These are phyloP conservation scores for Aspergillus mulundensis DNA, from an alignment of 495 filamentous ascomycete species.

Conservation along the genomic window DNA sequence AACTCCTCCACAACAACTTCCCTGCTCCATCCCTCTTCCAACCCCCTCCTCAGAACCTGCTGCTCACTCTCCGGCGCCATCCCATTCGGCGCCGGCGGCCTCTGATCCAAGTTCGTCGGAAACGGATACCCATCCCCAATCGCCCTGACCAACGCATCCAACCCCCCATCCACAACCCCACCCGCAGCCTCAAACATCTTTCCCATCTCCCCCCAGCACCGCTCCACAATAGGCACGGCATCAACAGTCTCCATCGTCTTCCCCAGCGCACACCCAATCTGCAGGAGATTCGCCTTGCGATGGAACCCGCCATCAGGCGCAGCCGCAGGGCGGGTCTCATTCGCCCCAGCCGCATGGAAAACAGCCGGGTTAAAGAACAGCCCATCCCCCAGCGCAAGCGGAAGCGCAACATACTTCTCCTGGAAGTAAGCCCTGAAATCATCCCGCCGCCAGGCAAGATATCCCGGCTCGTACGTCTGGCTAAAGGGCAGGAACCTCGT, in stretches of 20 bases:
- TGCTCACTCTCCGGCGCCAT: conserved; percentile 56
- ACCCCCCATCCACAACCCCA: conserved; percentile 18
- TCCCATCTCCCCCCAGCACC: conserved; percentile 36
- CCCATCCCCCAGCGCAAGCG: conserved; percentile 47
- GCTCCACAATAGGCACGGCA: conserved; percentile 37
- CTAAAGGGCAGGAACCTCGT: conserved; percentile 52
- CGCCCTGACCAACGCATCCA: conserved; percentile 41
- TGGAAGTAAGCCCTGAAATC: conserved; percentile 49
- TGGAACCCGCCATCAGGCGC: conserved; percentile 27
- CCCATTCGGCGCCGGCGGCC: conserved; percentile 44
- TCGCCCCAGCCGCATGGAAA: conserved; percentile 54
- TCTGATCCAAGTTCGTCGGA: conserved; percentile 51
- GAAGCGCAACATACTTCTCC: conserved; percentile 40
- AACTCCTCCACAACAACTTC: conserved; percentile 34
- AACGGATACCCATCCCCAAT: conserved; percentile 55
- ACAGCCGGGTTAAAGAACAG: conserved; percentile 56
- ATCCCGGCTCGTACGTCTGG: conserved; percentile 49
- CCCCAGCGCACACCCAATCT: conserved; percentile 53
- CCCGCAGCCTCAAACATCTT: conserved; percentile 30
- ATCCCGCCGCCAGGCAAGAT: conserved; percentile 43
- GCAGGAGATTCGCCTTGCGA: conserved; percentile 50
- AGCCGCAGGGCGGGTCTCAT: conserved; percentile 27
- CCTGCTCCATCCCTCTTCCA: conserved; percentile 35
- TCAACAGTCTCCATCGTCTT: conserved; percentile 56
- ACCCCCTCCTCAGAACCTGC: conserved; percentile 40